Conservation (phyloP, 345 rosid genomes). For the Ceriops decandra region DNA sequence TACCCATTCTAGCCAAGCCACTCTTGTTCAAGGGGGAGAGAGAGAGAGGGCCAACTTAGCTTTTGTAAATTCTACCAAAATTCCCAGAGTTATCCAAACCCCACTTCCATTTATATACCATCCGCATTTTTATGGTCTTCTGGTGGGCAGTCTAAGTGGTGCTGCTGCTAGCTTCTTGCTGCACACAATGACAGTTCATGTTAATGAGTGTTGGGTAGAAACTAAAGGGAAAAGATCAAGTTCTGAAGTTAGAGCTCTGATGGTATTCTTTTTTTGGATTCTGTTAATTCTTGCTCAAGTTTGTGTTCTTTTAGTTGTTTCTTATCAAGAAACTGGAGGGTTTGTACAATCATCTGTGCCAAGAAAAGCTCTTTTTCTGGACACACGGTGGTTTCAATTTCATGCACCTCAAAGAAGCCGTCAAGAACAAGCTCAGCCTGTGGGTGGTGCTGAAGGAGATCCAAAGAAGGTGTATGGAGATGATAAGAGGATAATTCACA, state of each 20-base stretch:
- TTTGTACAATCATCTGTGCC: constrained; percentile 18
- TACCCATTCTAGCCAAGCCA: background rate
- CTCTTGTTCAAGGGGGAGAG: background rate
- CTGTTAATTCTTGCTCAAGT: constrained; percentile 41
- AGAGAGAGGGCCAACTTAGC: background rate
- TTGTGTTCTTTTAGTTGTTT: constrained; percentile 31
- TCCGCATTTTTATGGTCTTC: background rate
- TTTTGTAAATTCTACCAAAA: background rate
- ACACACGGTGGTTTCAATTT: constrained; percentile 17
- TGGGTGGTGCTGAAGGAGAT: constrained; percentile 29
- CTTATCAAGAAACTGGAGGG: constrained; percentile 26
- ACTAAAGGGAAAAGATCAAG: constrained; percentile 11
- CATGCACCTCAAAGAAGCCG: constrained; percentile 21
- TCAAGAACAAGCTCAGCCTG: constrained; percentile 20
- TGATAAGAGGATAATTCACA: constrained; percentile 81
- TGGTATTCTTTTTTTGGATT: constrained; percentile 40
- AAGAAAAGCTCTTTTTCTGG: constrained; percentile 40
- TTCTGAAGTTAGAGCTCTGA: constrained; percentile 19
- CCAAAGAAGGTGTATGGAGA: constrained; percentile 52
- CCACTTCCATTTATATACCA: background rate
- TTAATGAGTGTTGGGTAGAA: constrained; percentile 7
- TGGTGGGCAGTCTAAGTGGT: background rate
- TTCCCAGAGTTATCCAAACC: constrained; percentile 4
- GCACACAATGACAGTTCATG: constrained; percentile 29
- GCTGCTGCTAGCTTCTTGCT: background rate